phyloP scores from a whole-genome alignment of 768 basidiomycete species.

The Strobilomyces echinocephalus region DNA sequence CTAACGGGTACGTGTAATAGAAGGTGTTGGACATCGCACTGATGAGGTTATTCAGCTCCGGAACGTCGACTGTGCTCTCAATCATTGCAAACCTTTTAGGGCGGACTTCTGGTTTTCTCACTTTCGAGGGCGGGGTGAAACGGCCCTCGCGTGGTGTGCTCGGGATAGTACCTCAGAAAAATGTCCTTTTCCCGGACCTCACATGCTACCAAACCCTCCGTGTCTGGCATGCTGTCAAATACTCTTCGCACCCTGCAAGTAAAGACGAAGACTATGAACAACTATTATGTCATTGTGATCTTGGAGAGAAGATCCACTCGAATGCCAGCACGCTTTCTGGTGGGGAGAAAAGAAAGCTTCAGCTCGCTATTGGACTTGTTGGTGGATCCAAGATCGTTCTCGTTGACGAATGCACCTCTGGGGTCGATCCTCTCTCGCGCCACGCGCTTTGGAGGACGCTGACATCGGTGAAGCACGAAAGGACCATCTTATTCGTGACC shows the following conservation, averaged over 20 bases:
- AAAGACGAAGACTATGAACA: conserved; percentile 57
- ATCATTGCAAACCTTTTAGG: conserved; percentile 61
- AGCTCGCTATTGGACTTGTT: conserved; percentile 74
- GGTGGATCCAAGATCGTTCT: conserved; percentile 67
- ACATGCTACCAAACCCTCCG: conserved; percentile 68
- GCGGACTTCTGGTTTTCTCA: conserved; percentile 53
- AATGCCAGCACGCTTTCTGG: conserved; percentile 67
- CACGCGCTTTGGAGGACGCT: conserved; percentile 74
- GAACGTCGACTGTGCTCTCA: conserved; percentile 70
- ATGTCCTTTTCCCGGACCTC: conserved; percentile 74
- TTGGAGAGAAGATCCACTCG: conserved; percentile 62
- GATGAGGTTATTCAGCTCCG: conserved; percentile 44
- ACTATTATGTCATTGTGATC: conserved; percentile 66
- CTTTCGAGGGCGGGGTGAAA: conserved; percentile 47
- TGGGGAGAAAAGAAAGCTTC: conserved; percentile 79
- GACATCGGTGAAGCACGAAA: conserved; percentile 58
- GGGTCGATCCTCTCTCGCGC: conserved; percentile 76
- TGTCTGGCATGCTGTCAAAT: conserved; percentile 72
- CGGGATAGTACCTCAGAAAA: conserved; percentile 80
- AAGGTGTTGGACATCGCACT: no score
- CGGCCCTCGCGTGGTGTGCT: conserved; percentile 59
- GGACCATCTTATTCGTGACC: conserved; percentile 73
- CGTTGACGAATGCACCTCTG: conserved; percentile 73
- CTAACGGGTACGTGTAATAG: conserved; percentile 48
- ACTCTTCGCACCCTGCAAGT: conserved; percentile 38